Percentiles rank a stretch among this genome's conserved stretches.
These are phyloP conservation scores for Gomphus bonarii DNA, from an alignment of 1,284 basidiomycete species.

Conservation along the genomic window DNA sequence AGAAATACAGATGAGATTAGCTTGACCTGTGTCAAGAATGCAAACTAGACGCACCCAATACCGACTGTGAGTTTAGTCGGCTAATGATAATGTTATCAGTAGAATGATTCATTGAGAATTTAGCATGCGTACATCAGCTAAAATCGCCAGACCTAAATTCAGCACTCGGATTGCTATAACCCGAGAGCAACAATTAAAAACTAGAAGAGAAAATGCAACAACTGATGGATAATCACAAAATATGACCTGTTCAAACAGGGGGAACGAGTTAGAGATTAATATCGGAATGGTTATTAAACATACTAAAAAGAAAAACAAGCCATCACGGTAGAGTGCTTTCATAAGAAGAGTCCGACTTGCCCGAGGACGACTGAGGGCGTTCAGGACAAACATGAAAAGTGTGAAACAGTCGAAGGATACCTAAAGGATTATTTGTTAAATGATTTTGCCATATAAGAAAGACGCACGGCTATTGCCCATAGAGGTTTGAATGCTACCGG, in stretches of 20 bases:
- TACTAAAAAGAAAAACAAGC: constrained; percentile 19
- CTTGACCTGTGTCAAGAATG: background rate
- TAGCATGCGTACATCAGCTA: background rate
- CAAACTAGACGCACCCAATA: background rate
- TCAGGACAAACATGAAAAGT: constrained; percentile 18
- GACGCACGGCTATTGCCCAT: background rate
- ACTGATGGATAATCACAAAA: background rate
- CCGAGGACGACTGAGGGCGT: constrained; percentile 23
- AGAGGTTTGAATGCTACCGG: background rate
- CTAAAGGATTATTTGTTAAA: background rate
- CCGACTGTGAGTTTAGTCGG: background rate
- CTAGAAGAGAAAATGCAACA: background rate
- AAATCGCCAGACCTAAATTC: background rate
- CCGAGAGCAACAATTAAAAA: background rate
- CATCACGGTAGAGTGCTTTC: constrained; percentile 21
- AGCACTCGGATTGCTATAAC: background rate
- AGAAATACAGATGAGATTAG: no score
- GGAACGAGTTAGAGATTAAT: background rate
- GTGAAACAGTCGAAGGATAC: constrained; percentile 20
- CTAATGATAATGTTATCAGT: background rate
- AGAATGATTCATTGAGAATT: background rate
- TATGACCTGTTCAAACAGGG: background rate
- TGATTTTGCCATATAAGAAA: background rate
- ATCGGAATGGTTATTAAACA: background rate
- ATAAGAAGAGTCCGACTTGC: constrained; percentile 17